phyloP scores from a whole-genome alignment of 2,329 filamentous ascomycete species.

The Ceratocystis eucalypticola region DNA sequence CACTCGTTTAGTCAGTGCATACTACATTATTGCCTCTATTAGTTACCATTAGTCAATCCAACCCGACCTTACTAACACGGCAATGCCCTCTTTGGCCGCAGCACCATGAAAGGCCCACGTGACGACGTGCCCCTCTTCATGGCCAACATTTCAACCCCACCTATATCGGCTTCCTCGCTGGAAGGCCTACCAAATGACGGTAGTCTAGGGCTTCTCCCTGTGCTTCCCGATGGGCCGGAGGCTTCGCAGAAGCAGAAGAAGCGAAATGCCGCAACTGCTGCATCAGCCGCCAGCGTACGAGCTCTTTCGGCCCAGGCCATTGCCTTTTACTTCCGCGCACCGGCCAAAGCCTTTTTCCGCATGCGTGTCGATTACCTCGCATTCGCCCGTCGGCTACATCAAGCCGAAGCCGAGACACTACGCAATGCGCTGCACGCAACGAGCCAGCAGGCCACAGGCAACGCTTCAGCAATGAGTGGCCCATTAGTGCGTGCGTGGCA shows the following conservation, averaged over 20 bases:
- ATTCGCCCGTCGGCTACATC: slow-evolving; percentile 33
- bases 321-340: slow-evolving; percentile 82
- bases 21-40: neutral
- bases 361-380: slow-evolving; percentile 72
- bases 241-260: slow-evolving; percentile 28
- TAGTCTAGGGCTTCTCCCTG: slow-evolving; percentile 34
- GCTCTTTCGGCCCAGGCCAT: slow-evolving; percentile 72
- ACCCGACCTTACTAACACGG: neutral
- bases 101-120: slow-evolving; percentile 6
- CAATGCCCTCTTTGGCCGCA: neutral
- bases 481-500: neutral
- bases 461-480: neutral
- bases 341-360: slow-evolving; percentile 84
- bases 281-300: slow-evolving; percentile 73
- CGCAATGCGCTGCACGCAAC: slow-evolving; percentile 23
- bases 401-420: slow-evolving; percentile 21
- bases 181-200: slow-evolving; percentile 22
- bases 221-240: slow-evolving; percentile 31
- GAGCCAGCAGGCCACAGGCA: neutral
- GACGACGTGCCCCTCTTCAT: slow-evolving; percentile 2
- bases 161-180: neutral
- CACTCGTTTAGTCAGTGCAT: slow-evolving; percentile 8
- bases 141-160: neutral
- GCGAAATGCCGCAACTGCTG: slow-evolving; percentile 47
- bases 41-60: neutral